Conservation (phyloP, 2,329 filamentous ascomycete genomes). For the Colletotrichum tropicale region DNA sequence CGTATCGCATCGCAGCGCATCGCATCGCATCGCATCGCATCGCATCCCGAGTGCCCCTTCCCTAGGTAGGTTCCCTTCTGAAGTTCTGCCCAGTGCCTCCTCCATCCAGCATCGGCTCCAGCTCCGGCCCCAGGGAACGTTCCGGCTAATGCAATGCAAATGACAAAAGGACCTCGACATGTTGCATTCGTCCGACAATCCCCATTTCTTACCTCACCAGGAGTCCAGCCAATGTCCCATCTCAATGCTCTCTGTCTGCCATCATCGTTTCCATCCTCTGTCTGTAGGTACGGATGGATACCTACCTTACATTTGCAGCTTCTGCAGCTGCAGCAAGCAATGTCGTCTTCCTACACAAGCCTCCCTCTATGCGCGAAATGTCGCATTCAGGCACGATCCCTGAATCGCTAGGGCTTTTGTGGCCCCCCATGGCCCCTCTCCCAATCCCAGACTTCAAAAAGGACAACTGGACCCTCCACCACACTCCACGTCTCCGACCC, state of each 20-base stretch:
- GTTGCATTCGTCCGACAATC: neutral
- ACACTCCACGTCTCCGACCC: neutral
- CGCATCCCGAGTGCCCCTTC: neutral
- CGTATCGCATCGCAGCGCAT: neutral
- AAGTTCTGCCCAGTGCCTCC: neutral
- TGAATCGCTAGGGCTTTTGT: neutral
- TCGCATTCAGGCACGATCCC: slow-evolving; percentile 10
- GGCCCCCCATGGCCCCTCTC: neutral
- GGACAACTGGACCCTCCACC: neutral
- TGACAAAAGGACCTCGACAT: slow-evolving; percentile 8
- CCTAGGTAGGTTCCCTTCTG: neutral
- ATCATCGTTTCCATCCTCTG: neutral
- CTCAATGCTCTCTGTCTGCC: neutral
- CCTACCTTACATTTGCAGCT: neutral
- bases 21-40: neutral
- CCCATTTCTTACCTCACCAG: neutral
- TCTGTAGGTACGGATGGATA: neutral
- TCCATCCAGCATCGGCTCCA: neutral
- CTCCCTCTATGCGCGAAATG: slow-evolving; percentile 2
- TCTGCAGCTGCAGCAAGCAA: neutral
- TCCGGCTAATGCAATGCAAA: slow-evolving; percentile 21
- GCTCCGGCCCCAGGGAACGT: neutral
- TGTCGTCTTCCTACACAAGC: neutral
- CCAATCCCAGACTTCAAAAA: neutral
- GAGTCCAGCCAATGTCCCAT: neutral